Conservation (phyloP, 2,329 filamentous ascomycete species). For the Fusarium paranaense region DNA sequence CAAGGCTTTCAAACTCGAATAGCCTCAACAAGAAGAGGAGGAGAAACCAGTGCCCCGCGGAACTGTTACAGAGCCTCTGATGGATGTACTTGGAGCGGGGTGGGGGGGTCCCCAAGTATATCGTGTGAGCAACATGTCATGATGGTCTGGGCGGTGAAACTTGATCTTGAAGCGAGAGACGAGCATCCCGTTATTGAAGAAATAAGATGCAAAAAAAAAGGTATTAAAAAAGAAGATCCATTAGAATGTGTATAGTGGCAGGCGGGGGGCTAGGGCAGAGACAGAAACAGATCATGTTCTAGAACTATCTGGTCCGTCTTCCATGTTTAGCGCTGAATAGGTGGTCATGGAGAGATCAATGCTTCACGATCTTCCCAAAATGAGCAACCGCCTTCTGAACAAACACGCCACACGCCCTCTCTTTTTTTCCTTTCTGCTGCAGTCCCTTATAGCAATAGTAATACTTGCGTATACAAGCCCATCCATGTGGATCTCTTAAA, state of each 20-base stretch:
- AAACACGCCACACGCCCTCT: slow-evolving; percentile 14
- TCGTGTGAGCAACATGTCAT: slow-evolving; percentile 39
- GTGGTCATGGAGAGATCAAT: neutral
- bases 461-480: neutral
- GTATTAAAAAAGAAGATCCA: neutral
- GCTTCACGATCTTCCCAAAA: neutral
- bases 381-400: neutral
- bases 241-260: neutral
- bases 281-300: neutral
- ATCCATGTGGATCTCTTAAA: neutral
- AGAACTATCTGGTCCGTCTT: neutral
- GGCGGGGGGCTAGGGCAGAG: neutral
- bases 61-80: neutral
- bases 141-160: slow-evolving; percentile 22
- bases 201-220: neutral
- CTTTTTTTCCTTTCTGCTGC: neutral
- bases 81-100: slow-evolving; percentile 2
- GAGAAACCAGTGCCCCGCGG: neutral
- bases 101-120: slow-evolving; percentile 2
- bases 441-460: neutral
- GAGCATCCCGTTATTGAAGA: neutral
- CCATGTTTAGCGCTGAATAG: neutral
- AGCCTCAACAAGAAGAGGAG: neutral
- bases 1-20: neutral
- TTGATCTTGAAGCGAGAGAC: neutral